phyloP scores from a whole-genome alignment of 1,284 basidiomycete genomes.

The Cryptococcus floricola region DNA sequence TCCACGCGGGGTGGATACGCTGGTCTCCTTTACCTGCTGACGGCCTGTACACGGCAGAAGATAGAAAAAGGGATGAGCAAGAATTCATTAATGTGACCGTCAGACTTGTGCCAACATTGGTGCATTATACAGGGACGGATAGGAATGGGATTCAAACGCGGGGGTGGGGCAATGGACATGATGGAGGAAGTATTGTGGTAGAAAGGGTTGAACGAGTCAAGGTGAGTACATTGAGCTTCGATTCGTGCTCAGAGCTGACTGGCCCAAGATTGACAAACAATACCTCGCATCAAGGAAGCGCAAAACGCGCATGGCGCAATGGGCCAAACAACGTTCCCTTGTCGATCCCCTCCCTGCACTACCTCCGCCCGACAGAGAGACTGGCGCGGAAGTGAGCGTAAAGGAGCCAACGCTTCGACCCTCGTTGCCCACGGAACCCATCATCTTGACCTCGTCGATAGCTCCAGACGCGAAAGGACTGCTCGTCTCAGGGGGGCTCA shows the following conservation, averaged over 20 bases:
- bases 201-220: slow-evolving; percentile 51
- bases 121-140: slow-evolving; percentile 54
- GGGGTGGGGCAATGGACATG: slow-evolving; percentile 58
- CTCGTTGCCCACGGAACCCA: neutral
- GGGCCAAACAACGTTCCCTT: slow-evolving; percentile 12
- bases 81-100: slow-evolving; percentile 52
- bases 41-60: slow-evolving; percentile 4
- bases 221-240: slow-evolving; percentile 32
- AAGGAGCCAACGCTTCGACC: neutral
- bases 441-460: neutral
- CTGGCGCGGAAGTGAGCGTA: neutral
- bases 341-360: slow-evolving; percentile 1
- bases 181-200: slow-evolving; percentile 55
- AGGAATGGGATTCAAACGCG: slow-evolving; percentile 53
- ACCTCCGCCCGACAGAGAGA: neutral
- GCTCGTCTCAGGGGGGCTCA: slow-evolving; percentile 9
- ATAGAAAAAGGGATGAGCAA: slow-evolving; percentile 12
- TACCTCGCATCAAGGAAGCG: slow-evolving; percentile 13
- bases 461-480: neutral
- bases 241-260: neutral
- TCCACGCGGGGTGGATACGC: slow-evolving; percentile 56
- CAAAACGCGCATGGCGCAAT: slow-evolving; percentile 26
- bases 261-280: slow-evolving; percentile 20
- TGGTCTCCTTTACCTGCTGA: slow-evolving; percentile 24
- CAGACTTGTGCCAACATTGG: slow-evolving; percentile 53